phyloP scores from a whole-genome alignment of 352 stramenopile genomes.

The Phytophthora nicotianae region DNA sequence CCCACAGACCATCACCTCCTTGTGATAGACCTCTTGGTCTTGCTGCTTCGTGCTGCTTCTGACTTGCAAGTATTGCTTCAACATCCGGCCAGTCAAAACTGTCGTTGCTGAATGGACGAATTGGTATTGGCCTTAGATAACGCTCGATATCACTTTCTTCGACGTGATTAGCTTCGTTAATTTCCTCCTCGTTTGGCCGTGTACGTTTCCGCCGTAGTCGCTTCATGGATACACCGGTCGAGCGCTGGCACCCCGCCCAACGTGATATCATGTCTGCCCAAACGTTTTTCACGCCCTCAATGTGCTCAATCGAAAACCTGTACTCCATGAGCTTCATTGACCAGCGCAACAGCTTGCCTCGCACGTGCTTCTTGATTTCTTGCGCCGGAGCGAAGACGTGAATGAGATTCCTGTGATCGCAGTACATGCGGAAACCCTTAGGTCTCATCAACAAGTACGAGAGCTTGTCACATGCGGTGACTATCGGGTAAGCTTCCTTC shows the following conservation, averaged over 20 bases:
- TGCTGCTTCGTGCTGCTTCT: no score
- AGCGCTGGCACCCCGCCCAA: no score
- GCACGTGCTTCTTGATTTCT: background rate
- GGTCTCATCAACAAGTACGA: background rate
- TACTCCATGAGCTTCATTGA: background rate
- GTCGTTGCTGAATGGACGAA: no score
- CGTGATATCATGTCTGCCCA: background rate
- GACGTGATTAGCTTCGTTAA: no score
- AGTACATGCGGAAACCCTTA: background rate
- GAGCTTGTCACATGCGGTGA: background rate
- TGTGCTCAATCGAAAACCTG: background rate
- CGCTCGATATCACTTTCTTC: no score
- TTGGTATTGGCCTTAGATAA: no score
- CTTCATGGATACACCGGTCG: no score
- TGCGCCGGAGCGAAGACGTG: background rate
- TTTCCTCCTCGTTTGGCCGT: no score
- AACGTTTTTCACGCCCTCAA: background rate
- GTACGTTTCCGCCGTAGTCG: background rate
- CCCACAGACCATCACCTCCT: no score
- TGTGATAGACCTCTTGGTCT: no score
- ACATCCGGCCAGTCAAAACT: no score
- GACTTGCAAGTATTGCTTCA: no score
- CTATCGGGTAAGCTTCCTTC: slow-evolving; percentile 2
- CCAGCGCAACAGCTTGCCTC: background rate
- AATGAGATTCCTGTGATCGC: background rate